A percentile compares a stretch with the other conserved stretches of the same genome.
Conservation (phyloP, 495 filamentous ascomycete species). For the Pseudotulostoma volvatum region DNA sequence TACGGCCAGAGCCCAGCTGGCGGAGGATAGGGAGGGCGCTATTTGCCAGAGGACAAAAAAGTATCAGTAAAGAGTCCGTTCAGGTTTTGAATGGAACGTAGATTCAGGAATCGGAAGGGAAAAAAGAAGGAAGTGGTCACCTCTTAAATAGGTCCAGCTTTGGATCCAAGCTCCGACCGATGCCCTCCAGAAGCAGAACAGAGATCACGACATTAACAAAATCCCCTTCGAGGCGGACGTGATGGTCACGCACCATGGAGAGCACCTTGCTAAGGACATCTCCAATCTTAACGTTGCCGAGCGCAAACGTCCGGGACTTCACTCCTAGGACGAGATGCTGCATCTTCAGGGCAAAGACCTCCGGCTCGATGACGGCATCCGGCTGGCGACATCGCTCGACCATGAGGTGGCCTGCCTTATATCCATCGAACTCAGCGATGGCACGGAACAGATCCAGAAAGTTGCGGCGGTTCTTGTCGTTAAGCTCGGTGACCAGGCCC, state of each 20-base stretch:
- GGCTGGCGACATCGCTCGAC: conserved; percentile 86
- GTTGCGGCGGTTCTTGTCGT: conserved; percentile 68
- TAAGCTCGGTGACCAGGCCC: conserved; percentile 87
- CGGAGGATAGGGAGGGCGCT: conserved; percentile 85
- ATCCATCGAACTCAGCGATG: conserved; percentile 92
- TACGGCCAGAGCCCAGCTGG: conserved; percentile 58
- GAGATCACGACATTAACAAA: conserved; percentile 98
- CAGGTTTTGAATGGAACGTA: neutral
- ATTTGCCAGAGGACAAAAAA: no score
- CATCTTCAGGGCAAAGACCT: conserved; percentile 91
- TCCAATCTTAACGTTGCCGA: conserved; percentile 92
- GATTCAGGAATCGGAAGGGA: neutral
- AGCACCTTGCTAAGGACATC: conserved; percentile 85
- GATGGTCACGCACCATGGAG: conserved; percentile 79
- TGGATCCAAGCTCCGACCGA: conserved; percentile 75
- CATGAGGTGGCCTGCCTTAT: conserved; percentile 90
- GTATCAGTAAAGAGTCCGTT: no score
- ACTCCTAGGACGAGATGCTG: conserved; percentile 84
- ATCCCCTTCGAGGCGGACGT: conserved; percentile 90
- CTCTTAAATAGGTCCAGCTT: conserved; percentile 75
- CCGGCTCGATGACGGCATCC: conserved; percentile 66
- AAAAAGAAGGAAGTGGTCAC: conserved; percentile 22
- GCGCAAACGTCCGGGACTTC: conserved; percentile 75
- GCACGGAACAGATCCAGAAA: conserved; percentile 94
- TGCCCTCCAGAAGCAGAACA: conserved; percentile 85